Percentiles rank a stretch among this genome's conserved stretches.
Conservation (phyloP, 306 rosid species). For the Prunus mume region DNA sequence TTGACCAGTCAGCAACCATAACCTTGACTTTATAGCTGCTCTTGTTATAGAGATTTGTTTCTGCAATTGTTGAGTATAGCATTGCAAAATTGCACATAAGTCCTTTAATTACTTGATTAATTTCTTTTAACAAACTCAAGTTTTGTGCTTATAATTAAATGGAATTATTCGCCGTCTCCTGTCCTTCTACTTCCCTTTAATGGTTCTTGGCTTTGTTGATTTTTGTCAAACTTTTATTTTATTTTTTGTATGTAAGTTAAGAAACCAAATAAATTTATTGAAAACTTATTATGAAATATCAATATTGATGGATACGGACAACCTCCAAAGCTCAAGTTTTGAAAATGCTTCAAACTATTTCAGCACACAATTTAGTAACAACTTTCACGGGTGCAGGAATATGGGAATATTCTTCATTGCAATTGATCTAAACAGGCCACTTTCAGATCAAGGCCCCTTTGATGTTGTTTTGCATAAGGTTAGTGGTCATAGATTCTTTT, state of each 20-base stretch:
- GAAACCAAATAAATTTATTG: background rate
- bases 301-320: background rate
- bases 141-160: background rate
- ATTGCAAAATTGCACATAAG: background rate
- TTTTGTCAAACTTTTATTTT: background rate
- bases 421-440: constrained; percentile 64
- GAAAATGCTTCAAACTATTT: background rate
- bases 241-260: background rate
- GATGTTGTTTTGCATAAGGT: constrained; percentile 93
- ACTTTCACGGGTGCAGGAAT: constrained; percentile 44
- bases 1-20: background rate
- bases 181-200: background rate
- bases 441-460: constrained; percentile 89
- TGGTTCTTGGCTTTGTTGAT: background rate
- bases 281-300: background rate
- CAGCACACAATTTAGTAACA: background rate
- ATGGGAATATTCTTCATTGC: constrained; percentile 84
- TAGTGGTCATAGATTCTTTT: constrained; percentile 18
- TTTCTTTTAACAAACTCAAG: background rate
- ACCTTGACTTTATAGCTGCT: background rate
- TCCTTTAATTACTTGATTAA: background rate
- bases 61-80: background rate
- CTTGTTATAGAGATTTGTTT: too few relatives aligned
- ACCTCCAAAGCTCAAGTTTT: background rate
- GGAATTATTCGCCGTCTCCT: background rate